Conservation (phyloP, 1,139 yeast genomes). For the Geotrichum citri-aurantii region DNA sequence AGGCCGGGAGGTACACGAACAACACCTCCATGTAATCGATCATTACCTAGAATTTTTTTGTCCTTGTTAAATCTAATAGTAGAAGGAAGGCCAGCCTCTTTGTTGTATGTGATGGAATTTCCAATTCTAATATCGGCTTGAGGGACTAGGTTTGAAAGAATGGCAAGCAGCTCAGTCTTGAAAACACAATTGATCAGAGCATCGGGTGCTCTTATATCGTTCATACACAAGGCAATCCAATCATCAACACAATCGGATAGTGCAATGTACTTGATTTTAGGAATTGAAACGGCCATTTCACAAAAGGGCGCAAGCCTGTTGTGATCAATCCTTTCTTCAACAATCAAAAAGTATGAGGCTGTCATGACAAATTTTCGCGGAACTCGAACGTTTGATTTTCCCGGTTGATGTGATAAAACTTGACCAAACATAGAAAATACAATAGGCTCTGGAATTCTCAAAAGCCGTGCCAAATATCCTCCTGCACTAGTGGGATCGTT, state of each 20-base stretch:
- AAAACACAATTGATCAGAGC: conserved; percentile 71
- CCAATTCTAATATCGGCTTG: conserved; percentile 60
- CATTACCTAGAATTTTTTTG: conserved; percentile 52
- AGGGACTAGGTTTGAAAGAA: conserved; percentile 58
- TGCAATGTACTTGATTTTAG: conserved; percentile 56
- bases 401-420: conserved; percentile 75
- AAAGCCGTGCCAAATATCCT: conserved; percentile 51
- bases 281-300: conserved; percentile 60
- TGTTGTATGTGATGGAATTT: conserved; percentile 71
- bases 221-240: conserved; percentile 76
- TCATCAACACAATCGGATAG: conserved; percentile 80
- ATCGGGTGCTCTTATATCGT: conserved; percentile 55
- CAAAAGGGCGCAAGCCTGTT: conserved; percentile 60
- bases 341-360: conserved; percentile 53
- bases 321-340: conserved; percentile 68
- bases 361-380: conserved; percentile 71
- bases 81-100: conserved; percentile 78
- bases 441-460: conserved; percentile 65
- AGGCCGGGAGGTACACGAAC: conserved; percentile 77
- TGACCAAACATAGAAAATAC: conserved; percentile 80
- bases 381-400: conserved; percentile 79
- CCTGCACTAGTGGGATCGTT: conserved; percentile 71
- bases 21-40: conserved; percentile 79
- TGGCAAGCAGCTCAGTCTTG: conserved; percentile 84
- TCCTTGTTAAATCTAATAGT: conserved; percentile 62